Evolutionary conservation across 2,329 filamentous ascomycete genomes (phyloP).

Genomic region (Dothideomycetes sp.): DNA sequence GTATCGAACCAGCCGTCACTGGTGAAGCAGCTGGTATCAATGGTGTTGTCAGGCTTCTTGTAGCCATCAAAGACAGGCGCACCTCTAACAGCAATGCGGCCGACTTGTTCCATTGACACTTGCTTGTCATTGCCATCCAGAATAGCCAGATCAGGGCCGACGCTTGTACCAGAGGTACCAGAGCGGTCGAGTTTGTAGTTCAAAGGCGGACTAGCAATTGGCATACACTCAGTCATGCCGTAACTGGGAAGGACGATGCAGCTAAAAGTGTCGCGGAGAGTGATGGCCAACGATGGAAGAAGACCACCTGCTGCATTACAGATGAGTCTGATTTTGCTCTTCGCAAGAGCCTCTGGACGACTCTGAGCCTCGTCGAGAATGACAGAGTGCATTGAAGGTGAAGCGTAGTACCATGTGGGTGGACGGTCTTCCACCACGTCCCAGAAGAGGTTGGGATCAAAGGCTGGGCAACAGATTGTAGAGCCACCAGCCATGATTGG

Average conservation of each 20-base stretch:
- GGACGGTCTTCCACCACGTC: constrained; percentile 37
- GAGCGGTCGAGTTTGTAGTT: constrained; percentile 40
- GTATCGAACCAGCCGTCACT: constrained; percentile 43
- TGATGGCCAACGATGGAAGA: constrained; percentile 38
- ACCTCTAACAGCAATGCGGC: constrained; percentile 40
- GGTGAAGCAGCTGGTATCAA: constrained; percentile 38
- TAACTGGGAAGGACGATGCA: constrained; percentile 46
- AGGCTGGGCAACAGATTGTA: constrained; percentile 42
- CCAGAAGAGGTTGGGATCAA: constrained; percentile 47
- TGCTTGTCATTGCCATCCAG: constrained; percentile 30
- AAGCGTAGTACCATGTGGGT: constrained; percentile 49
- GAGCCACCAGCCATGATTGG: constrained; percentile 44
- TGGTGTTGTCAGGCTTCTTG: constrained; percentile 29
- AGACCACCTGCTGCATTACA: constrained; percentile 46
- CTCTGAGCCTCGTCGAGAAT: constrained; percentile 37
- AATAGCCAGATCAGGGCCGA: constrained; percentile 42
- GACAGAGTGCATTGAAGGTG: constrained; percentile 46
- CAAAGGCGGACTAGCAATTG: constrained; percentile 45
- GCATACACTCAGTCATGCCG: constrained; percentile 52
- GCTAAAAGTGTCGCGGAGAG: constrained; percentile 39
- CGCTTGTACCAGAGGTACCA: constrained; percentile 42
- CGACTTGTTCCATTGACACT: constrained; percentile 26
- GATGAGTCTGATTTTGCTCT: constrained; percentile 39
- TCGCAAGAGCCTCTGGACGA: constrained; percentile 28
- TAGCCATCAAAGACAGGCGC: constrained; percentile 43